Evolutionary conservation across 2,329 filamentous ascomycete species (phyloP).

Genomic region (Colletotrichum sp.): DNA sequence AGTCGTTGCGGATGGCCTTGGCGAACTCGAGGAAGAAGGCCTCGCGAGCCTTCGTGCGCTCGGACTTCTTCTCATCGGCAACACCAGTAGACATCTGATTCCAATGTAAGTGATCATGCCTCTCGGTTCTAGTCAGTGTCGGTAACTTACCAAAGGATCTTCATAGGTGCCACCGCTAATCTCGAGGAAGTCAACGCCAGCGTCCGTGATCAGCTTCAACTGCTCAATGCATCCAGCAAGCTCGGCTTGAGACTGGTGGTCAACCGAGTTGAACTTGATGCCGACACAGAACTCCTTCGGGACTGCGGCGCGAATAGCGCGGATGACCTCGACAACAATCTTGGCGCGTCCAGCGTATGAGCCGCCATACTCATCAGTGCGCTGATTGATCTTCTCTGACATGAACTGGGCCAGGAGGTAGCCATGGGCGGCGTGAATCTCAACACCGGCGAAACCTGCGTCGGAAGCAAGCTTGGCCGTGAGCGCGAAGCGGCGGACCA

Average conservation of each 20-base stretch:
- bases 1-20: slow-evolving; percentile 48
- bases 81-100: background rate
- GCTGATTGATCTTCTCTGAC: slow-evolving; percentile 51
- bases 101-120: slow-evolving; percentile 29
- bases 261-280: slow-evolving; percentile 62
- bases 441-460: slow-evolving; percentile 50
- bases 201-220: slow-evolving; percentile 51
- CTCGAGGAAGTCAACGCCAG: slow-evolving; percentile 70
- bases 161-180: slow-evolving; percentile 69
- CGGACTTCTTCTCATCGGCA: slow-evolving; percentile 32
- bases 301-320: slow-evolving; percentile 43
- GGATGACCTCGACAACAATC: slow-evolving; percentile 56
- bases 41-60: slow-evolving; percentile 60
- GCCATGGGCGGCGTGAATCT: slow-evolving; percentile 59
- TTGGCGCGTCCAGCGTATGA: slow-evolving; percentile 50
- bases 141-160: slow-evolving; percentile 46
- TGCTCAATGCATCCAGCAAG: slow-evolving; percentile 63
- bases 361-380: slow-evolving; percentile 63
- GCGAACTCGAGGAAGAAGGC: slow-evolving; percentile 75
- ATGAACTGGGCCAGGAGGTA: slow-evolving; percentile 65
- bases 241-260: slow-evolving; percentile 53
- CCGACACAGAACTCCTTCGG: slow-evolving; percentile 51
- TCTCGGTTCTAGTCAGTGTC: background rate
- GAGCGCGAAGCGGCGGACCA: slow-evolving; percentile 57
- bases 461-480: slow-evolving; percentile 53